A percentile compares a stretch with the other conserved stretches of the same genome.
phyloP scores from a whole-genome alignment of 2,329 filamentous ascomycete species.

The Nemania sp. region DNA sequence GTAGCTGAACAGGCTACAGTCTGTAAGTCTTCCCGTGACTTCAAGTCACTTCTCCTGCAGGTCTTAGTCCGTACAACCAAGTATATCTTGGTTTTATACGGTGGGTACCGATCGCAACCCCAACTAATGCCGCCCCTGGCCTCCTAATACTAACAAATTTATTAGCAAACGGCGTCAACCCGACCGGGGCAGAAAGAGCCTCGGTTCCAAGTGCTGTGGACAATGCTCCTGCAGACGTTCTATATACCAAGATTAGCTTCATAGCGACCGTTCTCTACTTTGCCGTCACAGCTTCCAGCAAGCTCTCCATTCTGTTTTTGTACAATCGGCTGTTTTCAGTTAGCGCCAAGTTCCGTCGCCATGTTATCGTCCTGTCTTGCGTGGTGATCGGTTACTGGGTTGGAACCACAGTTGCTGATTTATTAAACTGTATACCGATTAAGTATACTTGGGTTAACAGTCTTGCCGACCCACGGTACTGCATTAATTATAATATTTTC shows the following conservation, averaged over 20 bases:
- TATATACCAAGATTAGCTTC: constrained; percentile 42
- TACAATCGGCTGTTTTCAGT: constrained; percentile 49
- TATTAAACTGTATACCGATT: constrained; percentile 45
- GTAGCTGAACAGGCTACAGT: no score
- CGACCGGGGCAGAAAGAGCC: constrained; percentile 33
- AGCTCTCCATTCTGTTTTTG: constrained; percentile 51
- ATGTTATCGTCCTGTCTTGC: constrained; percentile 28
- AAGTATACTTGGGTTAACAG: constrained; percentile 44
- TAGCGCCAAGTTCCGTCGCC: constrained; percentile 39
- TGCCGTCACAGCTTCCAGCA: constrained; percentile 46
- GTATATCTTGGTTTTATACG: constrained; percentile 29
- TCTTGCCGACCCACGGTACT: constrained; percentile 41
- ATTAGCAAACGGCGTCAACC: constrained; percentile 24
- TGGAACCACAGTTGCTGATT: constrained; percentile 37
- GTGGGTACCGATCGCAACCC: constrained; percentile 23
- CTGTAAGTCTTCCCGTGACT: no score
- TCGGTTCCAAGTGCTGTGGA: constrained; percentile 36
- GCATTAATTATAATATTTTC: constrained; percentile 47
- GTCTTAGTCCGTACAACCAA: no score
- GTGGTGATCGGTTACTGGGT: constrained; percentile 41
- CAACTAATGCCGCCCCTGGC: neutral
- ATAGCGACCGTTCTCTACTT: constrained; percentile 49
- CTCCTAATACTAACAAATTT: constrained; percentile 40
- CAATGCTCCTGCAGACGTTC: constrained; percentile 40
- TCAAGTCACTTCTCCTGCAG: no score